Evolutionary conservation across 805 yeast species (phyloP), one percentile per base, ranked within the genome.

Genomic region (Candida bentonensis): DNA sequence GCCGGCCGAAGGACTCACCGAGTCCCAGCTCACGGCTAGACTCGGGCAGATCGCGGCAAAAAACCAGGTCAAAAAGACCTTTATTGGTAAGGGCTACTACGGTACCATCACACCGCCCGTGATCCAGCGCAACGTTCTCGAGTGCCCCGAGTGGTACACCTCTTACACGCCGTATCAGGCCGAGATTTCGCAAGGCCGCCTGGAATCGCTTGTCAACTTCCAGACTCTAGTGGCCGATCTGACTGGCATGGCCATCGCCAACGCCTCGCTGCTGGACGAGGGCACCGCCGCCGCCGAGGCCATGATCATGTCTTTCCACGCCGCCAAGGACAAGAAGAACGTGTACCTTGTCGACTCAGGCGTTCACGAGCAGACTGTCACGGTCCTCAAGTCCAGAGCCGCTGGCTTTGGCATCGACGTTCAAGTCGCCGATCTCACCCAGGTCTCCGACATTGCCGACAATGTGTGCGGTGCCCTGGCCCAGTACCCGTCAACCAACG

Each of bases 141-240:
- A 92, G 63, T 77, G 81, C 49, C 98, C 98, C 3, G 95, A 87
- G 59, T 92, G 98, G 98, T 92, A 92, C 69, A 92, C 98, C 20
- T 86, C 96, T 1, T 92, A 92, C 62, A 92, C 98, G 21, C 98
- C 98, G 27, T 92, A 92, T 63, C 98, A 92, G 67, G 96, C 98
- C 0, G 98, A 92, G 62, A 88, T 92, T 47, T 82, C 96, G 1
- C 98, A 92, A 65, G 98, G 98, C 44, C 78, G 98, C 55, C 72
- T 92, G 54, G 95, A 89, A 65, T 78, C 92, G 21, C 68, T 92
- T 49, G 68, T 92, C 49, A 92, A 92, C 64, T 92, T 74, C 66
- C 98, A 92, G 66, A 92, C 98, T n/a, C 70, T 89, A 57, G 71
- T 92, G 15, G 65, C 87, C 23, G 95, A 92, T 48, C 71, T 92